Evolutionary conservation across 768 basidiomycete genomes (phyloP), one percentile per base, ranked within the genome.

Genomic region (Amanita jacksonii): DNA sequence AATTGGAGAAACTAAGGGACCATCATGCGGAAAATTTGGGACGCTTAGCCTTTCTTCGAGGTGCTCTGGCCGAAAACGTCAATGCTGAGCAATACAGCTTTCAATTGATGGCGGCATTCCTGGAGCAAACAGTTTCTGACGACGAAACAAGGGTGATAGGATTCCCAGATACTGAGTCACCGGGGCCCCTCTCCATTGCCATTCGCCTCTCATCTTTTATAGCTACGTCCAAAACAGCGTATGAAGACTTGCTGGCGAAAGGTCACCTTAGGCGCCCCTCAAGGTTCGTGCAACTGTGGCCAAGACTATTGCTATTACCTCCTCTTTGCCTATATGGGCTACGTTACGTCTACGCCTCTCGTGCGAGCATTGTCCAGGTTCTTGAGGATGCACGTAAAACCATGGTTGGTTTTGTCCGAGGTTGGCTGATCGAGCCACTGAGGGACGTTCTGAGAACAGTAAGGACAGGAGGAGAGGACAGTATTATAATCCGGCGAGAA

Each of bases 341-440:
- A 23, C 67, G 71, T 8, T 59, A 63, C 18, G 57, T 74, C 6
- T 85, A 81, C 52, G 65, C 70, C 4, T 82, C 82, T 4, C 74
- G 81, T 20, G 69, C 67, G 8, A 74, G 74, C 25, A 53, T 92
- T 39, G 44, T 63, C 5, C 71, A 78, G 33, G 63, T 85, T 40
- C 70, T 72, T 3, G 47, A 49, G n/a, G 82, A 87, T 49, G 72
- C 77, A 0, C 57, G 68, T 27, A 77, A 83, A 53, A 92, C 91
- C 0, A 53, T 76, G 5, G 65, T 66, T 18, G 81, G 81, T 0
- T 93, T 98, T 57, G 63, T 90, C 49, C 66, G 72, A 15, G 83
- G 80, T 38, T 97, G 91, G 85, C 68, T 97, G 8, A 61, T 94
- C 38, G 86, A 90, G 43, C 94, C 94, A 3, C 54, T 94, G n/a